phyloP scores from a whole-genome alignment of 352 stramenopile genomes.

The Aphanomyces cochlioides region DNA sequence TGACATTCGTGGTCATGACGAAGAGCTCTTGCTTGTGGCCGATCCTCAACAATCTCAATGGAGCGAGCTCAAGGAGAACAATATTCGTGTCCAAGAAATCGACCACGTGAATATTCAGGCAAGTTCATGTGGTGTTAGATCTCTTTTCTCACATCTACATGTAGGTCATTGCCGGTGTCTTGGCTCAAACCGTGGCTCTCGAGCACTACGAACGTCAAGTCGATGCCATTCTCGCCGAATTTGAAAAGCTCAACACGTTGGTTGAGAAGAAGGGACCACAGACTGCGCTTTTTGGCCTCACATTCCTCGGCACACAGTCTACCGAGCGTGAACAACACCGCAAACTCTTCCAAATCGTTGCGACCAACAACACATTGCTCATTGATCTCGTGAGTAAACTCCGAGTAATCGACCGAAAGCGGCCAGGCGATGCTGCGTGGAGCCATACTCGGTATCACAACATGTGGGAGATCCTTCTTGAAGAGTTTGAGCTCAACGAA shows the following conservation, averaged over 20 bases:
- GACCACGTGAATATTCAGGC: constrained; percentile 77
- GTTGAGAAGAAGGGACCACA: constrained; percentile 74
- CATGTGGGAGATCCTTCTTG: constrained; percentile 82
- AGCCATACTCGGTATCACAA: constrained; percentile 93
- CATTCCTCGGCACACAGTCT: constrained; percentile 41
- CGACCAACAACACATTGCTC: constrained; percentile 95
- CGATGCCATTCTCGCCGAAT: constrained; percentile 92
- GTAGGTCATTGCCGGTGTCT: constrained; percentile 92
- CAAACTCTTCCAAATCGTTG: constrained; percentile 88
- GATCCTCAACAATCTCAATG: constrained; percentile 68
- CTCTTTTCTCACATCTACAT: constrained; percentile 22
- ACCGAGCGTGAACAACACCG: constrained; percentile 74
- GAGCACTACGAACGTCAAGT: constrained; percentile 95
- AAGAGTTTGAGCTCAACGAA: constrained; percentile 93
- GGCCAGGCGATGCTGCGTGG: constrained; percentile 90
- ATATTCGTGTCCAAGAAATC: constrained; percentile 73
- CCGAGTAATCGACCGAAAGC: constrained; percentile 92
- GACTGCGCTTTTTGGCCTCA: constrained; percentile 60
- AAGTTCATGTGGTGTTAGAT: background rate
- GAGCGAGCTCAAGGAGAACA: constrained; percentile 80
- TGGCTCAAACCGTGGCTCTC: constrained; percentile 94
- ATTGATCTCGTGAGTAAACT: constrained; percentile 96
- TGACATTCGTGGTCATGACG: constrained; percentile 71
- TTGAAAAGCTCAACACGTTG: constrained; percentile 90
- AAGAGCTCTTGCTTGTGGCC: constrained; percentile 68